Conservation (phyloP, 257 asterid species). For the Coffea eugenioides region DNA sequence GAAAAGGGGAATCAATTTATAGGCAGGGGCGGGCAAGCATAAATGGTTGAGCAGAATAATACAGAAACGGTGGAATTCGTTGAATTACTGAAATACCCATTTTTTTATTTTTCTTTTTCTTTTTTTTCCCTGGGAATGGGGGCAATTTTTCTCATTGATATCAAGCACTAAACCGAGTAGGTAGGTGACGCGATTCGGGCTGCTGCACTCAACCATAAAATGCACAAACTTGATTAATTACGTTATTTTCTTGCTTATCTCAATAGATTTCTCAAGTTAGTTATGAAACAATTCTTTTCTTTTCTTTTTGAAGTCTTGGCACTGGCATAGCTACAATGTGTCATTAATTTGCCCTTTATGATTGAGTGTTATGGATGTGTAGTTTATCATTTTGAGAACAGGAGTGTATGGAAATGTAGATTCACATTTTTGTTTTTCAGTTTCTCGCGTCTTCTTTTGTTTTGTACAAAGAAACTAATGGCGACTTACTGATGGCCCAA, state of each 20-base stretch:
- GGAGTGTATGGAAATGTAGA: not conserved
- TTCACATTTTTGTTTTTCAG: not conserved
- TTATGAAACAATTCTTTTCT: not conserved
- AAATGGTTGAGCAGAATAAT: too few species aligned
- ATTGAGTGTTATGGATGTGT: not conserved
- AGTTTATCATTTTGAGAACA: not conserved
- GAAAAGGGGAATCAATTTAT: constrained; percentile 1
- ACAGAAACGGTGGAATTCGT: too few species aligned
- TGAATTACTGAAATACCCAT: not conserved
- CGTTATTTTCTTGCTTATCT: not conserved
- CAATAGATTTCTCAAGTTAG: not conserved
- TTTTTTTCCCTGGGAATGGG: not conserved
- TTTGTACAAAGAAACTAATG: not conserved
- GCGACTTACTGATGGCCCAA: not conserved
- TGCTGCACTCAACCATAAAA: not conserved
- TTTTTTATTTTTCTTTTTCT: not conserved
- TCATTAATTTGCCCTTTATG: not conserved
- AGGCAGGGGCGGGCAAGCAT: not conserved
- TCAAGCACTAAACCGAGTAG: not conserved
- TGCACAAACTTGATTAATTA: not conserved
- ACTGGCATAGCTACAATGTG: not conserved
- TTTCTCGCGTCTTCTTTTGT: not conserved
- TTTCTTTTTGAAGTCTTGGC: not conserved
- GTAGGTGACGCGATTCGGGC: not conserved
- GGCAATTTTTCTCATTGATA: not conserved